Conservation (phyloP, 2,329 filamentous ascomycete genomes). For the Coniochaeta pulveracea region DNA sequence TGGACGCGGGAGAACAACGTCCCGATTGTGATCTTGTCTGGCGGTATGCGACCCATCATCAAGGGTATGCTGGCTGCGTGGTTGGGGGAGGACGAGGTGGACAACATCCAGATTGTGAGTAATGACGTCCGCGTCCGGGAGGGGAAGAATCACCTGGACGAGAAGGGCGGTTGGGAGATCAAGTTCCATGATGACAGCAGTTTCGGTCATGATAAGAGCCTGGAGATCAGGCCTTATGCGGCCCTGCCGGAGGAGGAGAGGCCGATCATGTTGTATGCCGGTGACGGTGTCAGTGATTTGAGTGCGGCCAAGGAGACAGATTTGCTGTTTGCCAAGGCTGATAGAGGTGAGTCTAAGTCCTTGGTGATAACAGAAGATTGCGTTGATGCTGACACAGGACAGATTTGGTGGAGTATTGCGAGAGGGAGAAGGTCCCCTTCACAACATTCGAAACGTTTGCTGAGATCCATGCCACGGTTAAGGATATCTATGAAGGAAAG, state of each 20-base stretch:
- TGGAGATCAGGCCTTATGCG: constrained; percentile 81
- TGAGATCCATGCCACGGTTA: constrained; percentile 23
- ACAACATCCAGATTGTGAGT: constrained; percentile 79
- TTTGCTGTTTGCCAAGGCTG: constrained; percentile 85
- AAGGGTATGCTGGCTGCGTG: constrained; percentile 69
- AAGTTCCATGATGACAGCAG: constrained; percentile 77
- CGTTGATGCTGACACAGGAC: background rate
- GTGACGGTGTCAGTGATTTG: constrained; percentile 86
- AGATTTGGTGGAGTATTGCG: constrained; percentile 84
- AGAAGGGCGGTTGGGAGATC: constrained; percentile 79
- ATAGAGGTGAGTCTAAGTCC: constrained; percentile 52
- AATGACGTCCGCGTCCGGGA: constrained; percentile 60
- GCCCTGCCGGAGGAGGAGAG: constrained; percentile 55
- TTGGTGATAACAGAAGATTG: background rate
- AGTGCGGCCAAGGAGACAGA: constrained; percentile 90
- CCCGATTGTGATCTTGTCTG: constrained; percentile 83
- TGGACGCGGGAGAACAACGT: constrained; percentile 77
- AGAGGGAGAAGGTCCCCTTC: constrained; percentile 74
- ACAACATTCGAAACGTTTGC: constrained; percentile 80
- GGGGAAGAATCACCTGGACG: constrained; percentile 65
- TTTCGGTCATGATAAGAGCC: constrained; percentile 95
- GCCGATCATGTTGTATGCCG: constrained; percentile 86
- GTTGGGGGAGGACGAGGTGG: constrained; percentile 62
- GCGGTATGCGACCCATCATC: constrained; percentile 90
- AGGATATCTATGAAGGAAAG: constrained; percentile 13